Evolutionary conservation across 192 early-diverging fungal genomes (phyloP).

Genomic region (Allomyces macrogynus): DNA sequence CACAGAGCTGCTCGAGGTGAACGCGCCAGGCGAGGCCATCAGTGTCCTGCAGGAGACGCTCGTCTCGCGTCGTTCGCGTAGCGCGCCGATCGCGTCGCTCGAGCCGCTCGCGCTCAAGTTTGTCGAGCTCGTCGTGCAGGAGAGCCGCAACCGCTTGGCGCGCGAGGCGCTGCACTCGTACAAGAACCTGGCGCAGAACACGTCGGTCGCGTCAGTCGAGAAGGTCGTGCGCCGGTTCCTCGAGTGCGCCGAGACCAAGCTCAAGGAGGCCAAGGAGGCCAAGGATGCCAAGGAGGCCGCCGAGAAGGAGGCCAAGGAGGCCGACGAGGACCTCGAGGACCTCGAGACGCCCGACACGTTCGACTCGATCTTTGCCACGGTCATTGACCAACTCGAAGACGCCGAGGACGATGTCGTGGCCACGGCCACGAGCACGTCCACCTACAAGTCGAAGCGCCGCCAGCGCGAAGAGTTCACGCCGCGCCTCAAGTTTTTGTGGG

Average conservation of each 20-base stretch:
- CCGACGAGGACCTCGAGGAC: slow-evolving; percentile 68
- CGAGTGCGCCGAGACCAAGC: slow-evolving; percentile 63
- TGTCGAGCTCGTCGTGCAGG: slow-evolving; percentile 70
- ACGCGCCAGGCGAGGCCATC: slow-evolving; percentile 63
- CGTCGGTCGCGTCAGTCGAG: slow-evolving; percentile 72
- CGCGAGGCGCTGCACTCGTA: slow-evolving; percentile 94
- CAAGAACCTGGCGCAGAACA: slow-evolving; percentile 96
- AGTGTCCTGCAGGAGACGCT: slow-evolving; percentile 79
- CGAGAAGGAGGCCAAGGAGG: slow-evolving; percentile 67
- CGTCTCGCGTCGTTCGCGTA: slow-evolving; percentile 71
- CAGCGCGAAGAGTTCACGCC: slow-evolving; percentile 96
- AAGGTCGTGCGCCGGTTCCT: slow-evolving; percentile 72
- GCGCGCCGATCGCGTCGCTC: slow-evolving; percentile 48
- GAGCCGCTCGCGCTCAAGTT: slow-evolving; percentile 91
- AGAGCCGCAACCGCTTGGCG: slow-evolving; percentile 72
- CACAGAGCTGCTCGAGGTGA: slow-evolving; percentile 60
- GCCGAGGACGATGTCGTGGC: neutral
- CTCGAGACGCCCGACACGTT: slow-evolving; percentile 92
- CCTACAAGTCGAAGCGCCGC: neutral
- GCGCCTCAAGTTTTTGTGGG: slow-evolving; percentile 99
- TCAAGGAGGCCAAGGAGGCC: slow-evolving; percentile 73
- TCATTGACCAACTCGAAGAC: slow-evolving; percentile 85
- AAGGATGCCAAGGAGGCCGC: slow-evolving; percentile 56
- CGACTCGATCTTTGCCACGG: slow-evolving; percentile 87
- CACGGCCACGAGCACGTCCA: neutral